Conservation (phyloP, 2,329 filamentous ascomycete species). For the Fonsecaea monophora region DNA sequence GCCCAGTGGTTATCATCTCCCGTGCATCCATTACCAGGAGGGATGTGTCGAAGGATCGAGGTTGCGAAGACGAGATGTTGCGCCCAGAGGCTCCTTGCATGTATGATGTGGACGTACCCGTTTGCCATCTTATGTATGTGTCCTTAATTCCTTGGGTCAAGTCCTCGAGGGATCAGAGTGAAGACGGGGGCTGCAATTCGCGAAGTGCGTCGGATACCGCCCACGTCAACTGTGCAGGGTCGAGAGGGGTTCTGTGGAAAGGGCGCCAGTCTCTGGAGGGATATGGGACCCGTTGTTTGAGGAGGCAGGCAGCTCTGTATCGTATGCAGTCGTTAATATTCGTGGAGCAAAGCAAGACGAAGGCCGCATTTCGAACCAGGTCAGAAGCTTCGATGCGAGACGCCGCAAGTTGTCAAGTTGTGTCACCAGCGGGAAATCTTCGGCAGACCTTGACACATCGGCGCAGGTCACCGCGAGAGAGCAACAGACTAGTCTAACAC, state of each 20-base stretch:
- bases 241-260: background rate
- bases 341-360: background rate
- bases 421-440: background rate
- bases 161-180: background rate
- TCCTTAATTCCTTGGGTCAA: background rate
- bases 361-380: background rate
- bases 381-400: background rate
- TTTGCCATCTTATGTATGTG: conserved; percentile 49
- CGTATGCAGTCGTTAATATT: background rate
- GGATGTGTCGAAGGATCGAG: background rate
- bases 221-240: background rate
- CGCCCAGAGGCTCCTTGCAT: background rate
- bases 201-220: background rate
- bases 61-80: background rate
- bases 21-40: background rate
- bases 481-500: background rate
- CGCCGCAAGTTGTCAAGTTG: background rate
- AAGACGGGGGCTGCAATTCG: background rate
- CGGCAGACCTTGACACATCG: background rate
- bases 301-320: background rate
- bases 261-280: background rate
- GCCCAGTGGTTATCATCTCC: background rate
- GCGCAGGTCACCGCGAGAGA: background rate
- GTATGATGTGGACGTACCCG: conserved; percentile 46
- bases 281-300: background rate